These are phyloP conservation scores for Lippia alba DNA, from an alignment of 305 asterid genomes.

Conservation along the genomic window DNA sequence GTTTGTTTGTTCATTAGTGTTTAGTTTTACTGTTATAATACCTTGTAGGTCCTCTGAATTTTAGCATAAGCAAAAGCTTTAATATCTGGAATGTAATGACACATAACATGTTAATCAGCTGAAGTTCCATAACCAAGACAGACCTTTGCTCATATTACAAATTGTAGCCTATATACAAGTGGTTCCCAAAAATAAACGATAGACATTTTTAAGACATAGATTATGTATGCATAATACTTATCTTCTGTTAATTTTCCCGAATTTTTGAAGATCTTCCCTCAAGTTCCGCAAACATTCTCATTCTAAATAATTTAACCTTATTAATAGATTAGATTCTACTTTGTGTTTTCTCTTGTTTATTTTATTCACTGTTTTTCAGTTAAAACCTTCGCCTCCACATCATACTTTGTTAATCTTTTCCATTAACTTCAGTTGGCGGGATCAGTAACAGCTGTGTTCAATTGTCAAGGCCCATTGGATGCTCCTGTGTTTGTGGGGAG, in stretches of 20 bases:
- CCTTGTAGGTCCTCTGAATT: constrained; percentile 28
- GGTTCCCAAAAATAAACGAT: too few relatives aligned
- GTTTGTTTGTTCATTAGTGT: constrained; percentile 8
- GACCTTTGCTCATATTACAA: too few relatives aligned
- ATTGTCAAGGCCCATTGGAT: constrained; percentile 99
- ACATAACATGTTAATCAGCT: too few relatives aligned
- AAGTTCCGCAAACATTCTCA: neutral
- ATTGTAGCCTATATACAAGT: too few relatives aligned
- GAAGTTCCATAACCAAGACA: too few relatives aligned
- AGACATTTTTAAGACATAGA: too few relatives aligned
- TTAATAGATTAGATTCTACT: constrained; percentile 11
- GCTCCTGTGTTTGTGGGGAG: constrained; percentile 98
- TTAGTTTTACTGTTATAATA: constrained; percentile 4
- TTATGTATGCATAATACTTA: too few relatives aligned
- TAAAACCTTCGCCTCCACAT: constrained; percentile 26
- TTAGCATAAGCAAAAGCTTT: constrained; percentile 19
- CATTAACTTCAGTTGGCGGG: constrained; percentile 86
- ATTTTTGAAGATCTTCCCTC: constrained; percentile 29
- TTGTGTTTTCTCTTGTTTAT: constrained; percentile 1
- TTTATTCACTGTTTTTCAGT: constrained; percentile 14
- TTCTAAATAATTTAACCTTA: constrained; percentile 5
- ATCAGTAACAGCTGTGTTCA: constrained; percentile 92
- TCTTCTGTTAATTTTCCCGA: constrained; percentile 8
- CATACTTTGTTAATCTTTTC: constrained; percentile 33
- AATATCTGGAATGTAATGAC: too few relatives aligned